Base-by-base conservation (phyloP, 331 rosid species). In the Malus hybrid region DNA sequence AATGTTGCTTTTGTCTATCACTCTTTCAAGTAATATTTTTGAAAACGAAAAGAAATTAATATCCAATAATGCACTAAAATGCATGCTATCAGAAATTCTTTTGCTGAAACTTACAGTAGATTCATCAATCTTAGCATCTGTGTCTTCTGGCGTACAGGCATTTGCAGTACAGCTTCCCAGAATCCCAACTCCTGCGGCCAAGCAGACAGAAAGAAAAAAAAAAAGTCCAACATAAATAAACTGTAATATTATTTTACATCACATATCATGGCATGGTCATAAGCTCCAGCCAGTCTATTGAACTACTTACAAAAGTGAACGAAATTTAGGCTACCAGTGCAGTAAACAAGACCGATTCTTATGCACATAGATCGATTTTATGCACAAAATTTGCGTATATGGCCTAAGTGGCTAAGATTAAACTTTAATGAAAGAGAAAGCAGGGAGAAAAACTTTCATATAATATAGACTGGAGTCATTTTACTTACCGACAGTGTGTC, bases 31-130 rank as follows among this genome's bases (percentile, higher is more conserved):
- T 24, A 19, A 4, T 9, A 19, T 64, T 48, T 44, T 20, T 54
- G 14, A 42, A 42, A 10, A 42, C 48, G 48, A 42, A 42, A 42
- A 10, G 13, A 42, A 42, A 10, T 42, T 42, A 42, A 42, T 42
- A 42, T 42, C 14, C 59, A 54, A 54, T 52, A 15, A 16, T 24
- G 28, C 2, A 10, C 18, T 15, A 24, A 64, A 64, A 61, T 13
- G 34, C 4, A 62, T 28, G 66, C 34, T 31, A 31, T 9, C 42
- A 62, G 19, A 28, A 44, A 62, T n/a, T 22, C 5, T 24, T 27
- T 39, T 52, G 56, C 18, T 20, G 34, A 56, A 44, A 86, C 91
- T 84, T 77, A 90, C 91, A 69, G 16, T 66, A 61, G 79, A 73
- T 36, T 80, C 64, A 15, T 46, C 33, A 59, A 77, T 75, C 69